Conservation (phyloP, 2,329 filamentous ascomycete species). For the Colletotrichum kahawae region DNA sequence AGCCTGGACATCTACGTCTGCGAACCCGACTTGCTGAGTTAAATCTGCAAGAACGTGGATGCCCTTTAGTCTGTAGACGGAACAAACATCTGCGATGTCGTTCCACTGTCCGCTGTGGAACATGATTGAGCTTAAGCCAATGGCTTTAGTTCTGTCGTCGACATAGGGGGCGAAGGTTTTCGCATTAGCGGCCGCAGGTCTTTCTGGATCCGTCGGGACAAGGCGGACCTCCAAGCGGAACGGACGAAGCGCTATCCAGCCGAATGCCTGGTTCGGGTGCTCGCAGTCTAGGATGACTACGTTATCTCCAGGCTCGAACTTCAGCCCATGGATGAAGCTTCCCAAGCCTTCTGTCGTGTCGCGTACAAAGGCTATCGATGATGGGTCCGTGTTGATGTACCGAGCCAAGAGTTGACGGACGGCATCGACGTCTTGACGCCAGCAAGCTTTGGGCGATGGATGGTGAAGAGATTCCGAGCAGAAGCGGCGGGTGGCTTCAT, state of each 20-base stretch:
- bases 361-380: conserved; percentile 31
- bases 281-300: conserved; percentile 36
- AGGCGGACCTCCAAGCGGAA: conserved; percentile 32
- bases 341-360: conserved; percentile 37
- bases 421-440: not conserved
- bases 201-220: conserved; percentile 23
- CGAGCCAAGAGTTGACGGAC: conserved; percentile 24
- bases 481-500: conserved; percentile 32
- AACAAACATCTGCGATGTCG: conserved; percentile 32
- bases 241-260: conserved; percentile 30
- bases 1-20: conserved; percentile 28
- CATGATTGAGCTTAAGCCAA: conserved; percentile 36
- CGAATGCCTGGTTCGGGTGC: conserved; percentile 35
- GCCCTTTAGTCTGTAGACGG: conserved; percentile 26
- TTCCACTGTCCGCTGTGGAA: conserved; percentile 38
- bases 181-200: conserved; percentile 20
- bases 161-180: conserved; percentile 32
- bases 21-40: conserved; percentile 38
- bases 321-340: conserved; percentile 29
- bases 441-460: conserved; percentile 25
- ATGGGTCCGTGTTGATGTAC: conserved; percentile 31
- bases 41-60: conserved; percentile 36
- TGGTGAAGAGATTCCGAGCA: conserved; percentile 28
- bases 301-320: conserved; percentile 32
- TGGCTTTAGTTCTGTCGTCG: conserved; percentile 31